phyloP scores from a whole-genome alignment of 1,284 basidiomycete genomes.

The Mycosarcoma maydis region DNA sequence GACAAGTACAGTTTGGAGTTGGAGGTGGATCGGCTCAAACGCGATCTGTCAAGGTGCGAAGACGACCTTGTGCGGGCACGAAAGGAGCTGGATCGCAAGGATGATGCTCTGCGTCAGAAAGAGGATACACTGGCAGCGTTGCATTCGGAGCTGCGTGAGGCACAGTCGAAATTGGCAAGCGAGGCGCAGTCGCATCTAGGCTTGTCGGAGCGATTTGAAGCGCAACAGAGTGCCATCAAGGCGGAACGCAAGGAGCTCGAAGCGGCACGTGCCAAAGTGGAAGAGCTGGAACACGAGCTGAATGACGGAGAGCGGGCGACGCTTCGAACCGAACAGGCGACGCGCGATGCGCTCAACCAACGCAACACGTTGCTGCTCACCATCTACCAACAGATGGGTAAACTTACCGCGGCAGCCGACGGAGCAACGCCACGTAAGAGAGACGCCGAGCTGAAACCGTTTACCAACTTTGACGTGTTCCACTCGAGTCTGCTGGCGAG shows the following conservation, averaged over 20 bases:
- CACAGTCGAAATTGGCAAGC: conserved; percentile 54
- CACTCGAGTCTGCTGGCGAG: conserved; percentile 91
- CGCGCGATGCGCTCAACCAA: conserved; percentile 88
- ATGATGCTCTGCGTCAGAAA: conserved; percentile 75
- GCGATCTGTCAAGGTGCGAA: conserved; percentile 83
- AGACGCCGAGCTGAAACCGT: conserved; percentile 82
- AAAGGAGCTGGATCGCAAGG: conserved; percentile 77
- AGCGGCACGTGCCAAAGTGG: conserved; percentile 50
- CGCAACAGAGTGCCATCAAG: conserved; percentile 45
- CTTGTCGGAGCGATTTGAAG: conserved; percentile 62
- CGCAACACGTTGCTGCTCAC: conserved; percentile 88
- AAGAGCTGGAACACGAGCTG: conserved; percentile 82
- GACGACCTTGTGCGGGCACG: conserved; percentile 80
- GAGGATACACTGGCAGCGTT: conserved; percentile 76
- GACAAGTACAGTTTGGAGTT: conserved; percentile 88
- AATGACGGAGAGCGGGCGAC: conserved; percentile 83
- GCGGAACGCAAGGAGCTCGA: conserved; percentile 51
- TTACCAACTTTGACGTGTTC: conserved; percentile 91
- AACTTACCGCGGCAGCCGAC: conserved; percentile 75
- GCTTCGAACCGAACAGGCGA: conserved; percentile 78
- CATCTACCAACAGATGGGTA: conserved; percentile 94
- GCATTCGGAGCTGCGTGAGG: conserved; percentile 54
- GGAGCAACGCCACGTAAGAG: conserved; percentile 68
- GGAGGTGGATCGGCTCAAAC: conserved; percentile 85
- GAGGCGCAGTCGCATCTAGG: conserved; percentile 56